Conservation (phyloP, 345 rosid genomes). For the Adansonia digitata region DNA sequence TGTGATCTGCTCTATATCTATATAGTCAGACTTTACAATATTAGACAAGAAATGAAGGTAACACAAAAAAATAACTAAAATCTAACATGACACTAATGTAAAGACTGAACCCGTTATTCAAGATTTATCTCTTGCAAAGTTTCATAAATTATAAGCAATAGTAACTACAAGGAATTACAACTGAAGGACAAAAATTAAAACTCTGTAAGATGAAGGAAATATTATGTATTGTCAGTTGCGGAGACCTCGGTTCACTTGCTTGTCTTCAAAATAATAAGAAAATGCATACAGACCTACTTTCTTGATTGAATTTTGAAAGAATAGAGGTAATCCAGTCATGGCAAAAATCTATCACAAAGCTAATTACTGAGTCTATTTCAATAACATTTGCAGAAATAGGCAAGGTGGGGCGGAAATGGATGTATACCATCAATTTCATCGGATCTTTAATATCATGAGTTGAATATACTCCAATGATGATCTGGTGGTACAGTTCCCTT, state of each 20-base stretch:
- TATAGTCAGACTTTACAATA: too few species aligned
- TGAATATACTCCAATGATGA: slow-evolving; percentile 81
- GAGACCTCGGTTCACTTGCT: not conserved
- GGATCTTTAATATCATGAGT: slow-evolving; percentile 28
- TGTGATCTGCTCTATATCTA: too few species aligned
- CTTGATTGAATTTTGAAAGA: slow-evolving; percentile 2
- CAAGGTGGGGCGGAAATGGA: not conserved
- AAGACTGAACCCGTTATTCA: too few species aligned
- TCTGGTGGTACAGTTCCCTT: slow-evolving; percentile 61
- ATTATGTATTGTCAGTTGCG: not conserved
- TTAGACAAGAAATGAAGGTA: too few species aligned
- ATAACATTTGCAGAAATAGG: not conserved
- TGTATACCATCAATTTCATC: not conserved
- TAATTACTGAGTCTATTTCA: not conserved
- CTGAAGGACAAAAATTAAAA: not conserved
- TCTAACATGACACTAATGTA: too few species aligned
- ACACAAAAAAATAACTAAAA: too few species aligned
- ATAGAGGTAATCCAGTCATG: not conserved
- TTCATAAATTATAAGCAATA: not conserved
- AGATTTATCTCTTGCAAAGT: too few species aligned
- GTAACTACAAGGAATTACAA: not conserved
- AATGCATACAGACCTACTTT: not conserved
- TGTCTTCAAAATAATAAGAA: too few species aligned
- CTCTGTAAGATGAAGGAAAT: not conserved
- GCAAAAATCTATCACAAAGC: not conserved